Base-by-base conservation (phyloP, 1,284 basidiomycete species). In the Ganoderma resinaceum region DNA sequence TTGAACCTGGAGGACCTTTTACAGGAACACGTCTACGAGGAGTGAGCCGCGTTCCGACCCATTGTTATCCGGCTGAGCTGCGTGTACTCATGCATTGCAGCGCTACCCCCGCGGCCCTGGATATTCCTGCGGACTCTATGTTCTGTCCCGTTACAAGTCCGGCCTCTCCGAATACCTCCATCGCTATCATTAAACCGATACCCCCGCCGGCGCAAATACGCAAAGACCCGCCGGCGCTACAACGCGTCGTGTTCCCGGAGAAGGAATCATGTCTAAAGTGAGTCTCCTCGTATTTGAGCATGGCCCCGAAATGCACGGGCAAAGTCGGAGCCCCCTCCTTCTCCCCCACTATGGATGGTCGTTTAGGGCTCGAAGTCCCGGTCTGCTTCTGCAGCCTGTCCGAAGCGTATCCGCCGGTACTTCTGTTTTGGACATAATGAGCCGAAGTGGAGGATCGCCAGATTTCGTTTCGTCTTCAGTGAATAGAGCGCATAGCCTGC, bases 241-340 rank as follows among this genome's bases (percentile, higher is more conserved):
- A 87, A 65, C 86, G 84, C 40, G 87, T 93, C 37, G 86, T 92
- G 14, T 85, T 83, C 79, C 92, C 91, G 42, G 82, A 89, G 3
- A 91, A 88, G 77, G 91, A 92, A 66, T 85, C 88, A 11, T 94
- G 92, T 75, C 87, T 86, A 80, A 91, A 91, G 92, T 94, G 70
- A 59, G 88, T 85, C 8, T 43, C 33, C 7, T 52, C 46, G 46
- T 26, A 8, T 35, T 26, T 31, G 18, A 9, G 4, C 46, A 6
- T 29, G 8, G 11, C n/a, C 3, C 23, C 46, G 12, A 12, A 14
- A 3, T 26, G 4, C 29, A 26, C 46, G 12, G 46, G 12, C 46
- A 23, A 14, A 12, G 23, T 18, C 46, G 46, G 14, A 26, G 23
- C 12, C n/a, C 12, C 11, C 9, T 9, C 46, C 46, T 23, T 23